phyloP scores from a whole-genome alignment of 2,329 filamentous ascomycete genomes.

The Neoarthrinium moseri region DNA sequence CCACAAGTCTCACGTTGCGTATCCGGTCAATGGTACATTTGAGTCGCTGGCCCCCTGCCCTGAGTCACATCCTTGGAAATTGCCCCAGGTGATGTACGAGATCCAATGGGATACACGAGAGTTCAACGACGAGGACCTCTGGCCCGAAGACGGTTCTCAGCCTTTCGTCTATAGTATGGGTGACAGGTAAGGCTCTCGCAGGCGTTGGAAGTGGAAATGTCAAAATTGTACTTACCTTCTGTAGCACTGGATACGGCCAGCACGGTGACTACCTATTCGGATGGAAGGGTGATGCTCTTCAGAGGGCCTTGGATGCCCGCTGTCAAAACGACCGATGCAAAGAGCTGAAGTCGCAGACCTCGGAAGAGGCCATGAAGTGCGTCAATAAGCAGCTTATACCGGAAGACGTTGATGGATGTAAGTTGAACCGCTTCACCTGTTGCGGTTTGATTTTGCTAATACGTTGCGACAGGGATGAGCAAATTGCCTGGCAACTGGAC shows the following conservation, averaged over 20 bases:
- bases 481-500: not conserved
- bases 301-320: conserved; percentile 30
- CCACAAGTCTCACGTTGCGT: conserved; percentile 50
- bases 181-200: conserved; percentile 21
- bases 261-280: conserved; percentile 38
- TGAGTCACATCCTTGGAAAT: conserved; percentile 46
- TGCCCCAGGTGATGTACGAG: conserved; percentile 62
- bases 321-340: conserved; percentile 32
- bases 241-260: conserved; percentile 32
- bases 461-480: not conserved
- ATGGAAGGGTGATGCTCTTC: conserved; percentile 35
- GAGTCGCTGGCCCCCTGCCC: conserved; percentile 46
- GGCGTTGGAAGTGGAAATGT: not conserved
- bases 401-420: not conserved
- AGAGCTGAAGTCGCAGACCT: conserved; percentile 26
- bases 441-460: not conserved
- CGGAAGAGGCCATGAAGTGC: conserved; percentile 26
- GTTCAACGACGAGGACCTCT: conserved; percentile 23
- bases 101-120: conserved; percentile 46
- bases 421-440: not conserved
- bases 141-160: conserved; percentile 28
- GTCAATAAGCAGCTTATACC: conserved; percentile 19
- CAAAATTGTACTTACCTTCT: not conserved
- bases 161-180: conserved; percentile 27
- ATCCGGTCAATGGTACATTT: conserved; percentile 33